Evolutionary conservation across 257 asterid species (phyloP).

Genomic region (Nicotiana knightiana): DNA sequence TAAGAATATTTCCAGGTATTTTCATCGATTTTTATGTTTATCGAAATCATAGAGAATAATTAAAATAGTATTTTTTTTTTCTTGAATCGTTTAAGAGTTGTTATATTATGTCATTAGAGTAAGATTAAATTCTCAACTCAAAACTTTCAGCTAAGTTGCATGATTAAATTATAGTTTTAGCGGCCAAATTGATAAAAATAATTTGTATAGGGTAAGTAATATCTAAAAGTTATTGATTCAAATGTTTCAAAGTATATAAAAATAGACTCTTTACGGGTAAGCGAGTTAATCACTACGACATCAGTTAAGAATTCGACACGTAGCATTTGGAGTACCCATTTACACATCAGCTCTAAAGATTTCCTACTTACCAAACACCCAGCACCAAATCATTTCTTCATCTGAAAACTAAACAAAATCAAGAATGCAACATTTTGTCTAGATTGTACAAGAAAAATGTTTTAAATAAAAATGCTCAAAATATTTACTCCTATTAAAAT

Average conservation of each 20-base stretch:
- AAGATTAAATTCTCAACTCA: background rate
- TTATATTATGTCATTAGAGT: background rate
- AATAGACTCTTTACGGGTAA: background rate
- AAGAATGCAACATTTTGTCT: background rate
- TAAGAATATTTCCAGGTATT: background rate
- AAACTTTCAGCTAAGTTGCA: background rate
- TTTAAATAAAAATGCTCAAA: background rate
- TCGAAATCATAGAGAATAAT: no score
- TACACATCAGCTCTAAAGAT: constrained; percentile 34
- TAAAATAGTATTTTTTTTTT: no score
- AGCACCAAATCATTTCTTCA: background rate
- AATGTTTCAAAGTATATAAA: background rate
- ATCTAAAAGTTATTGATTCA: background rate
- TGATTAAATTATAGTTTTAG: background rate
- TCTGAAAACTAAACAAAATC: background rate
- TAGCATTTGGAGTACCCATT: constrained; percentile 20
- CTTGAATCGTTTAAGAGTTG: background rate
- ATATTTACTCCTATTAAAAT: background rate
- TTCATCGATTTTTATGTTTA: no score
- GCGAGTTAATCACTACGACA: constrained; percentile 14
- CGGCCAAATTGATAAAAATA: no score
- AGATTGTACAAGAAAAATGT: background rate
- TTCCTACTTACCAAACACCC: constrained; percentile 12
- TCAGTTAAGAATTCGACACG: constrained; percentile 31
- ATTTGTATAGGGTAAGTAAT: background rate